phyloP scores from a whole-genome alignment of 2,329 filamentous ascomycete genomes.

The Emmonsiellopsis sp. region DNA sequence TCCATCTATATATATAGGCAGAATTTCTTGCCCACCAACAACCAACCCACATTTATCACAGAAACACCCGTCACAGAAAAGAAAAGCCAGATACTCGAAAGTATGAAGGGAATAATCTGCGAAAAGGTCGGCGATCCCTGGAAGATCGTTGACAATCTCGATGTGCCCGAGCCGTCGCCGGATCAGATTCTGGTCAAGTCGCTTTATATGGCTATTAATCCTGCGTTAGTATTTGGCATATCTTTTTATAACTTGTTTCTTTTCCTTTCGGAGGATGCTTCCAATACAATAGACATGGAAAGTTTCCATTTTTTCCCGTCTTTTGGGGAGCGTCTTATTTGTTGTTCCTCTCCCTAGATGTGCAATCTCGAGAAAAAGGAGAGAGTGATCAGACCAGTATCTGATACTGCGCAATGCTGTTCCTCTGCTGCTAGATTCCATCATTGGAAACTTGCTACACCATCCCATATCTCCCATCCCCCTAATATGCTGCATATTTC shows the following conservation, averaged over 20 bases:
- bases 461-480: no score
- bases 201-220: conserved; percentile 23
- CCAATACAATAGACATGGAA: neutral
- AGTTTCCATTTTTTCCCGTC: neutral
- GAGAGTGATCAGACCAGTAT: no score
- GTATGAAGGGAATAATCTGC: conserved; percentile 7
- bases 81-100: neutral
- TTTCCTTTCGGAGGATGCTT: neutral
- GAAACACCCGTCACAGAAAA: neutral
- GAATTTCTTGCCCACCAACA: no score
- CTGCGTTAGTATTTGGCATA: conserved; percentile 17
- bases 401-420: no score
- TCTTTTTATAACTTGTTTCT: neutral
- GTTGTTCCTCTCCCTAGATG: no score
- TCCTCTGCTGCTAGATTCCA: no score
- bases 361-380: no score
- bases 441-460: no score
- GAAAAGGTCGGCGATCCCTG: conserved; percentile 7
- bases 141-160: conserved; percentile 6
- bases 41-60: no score
- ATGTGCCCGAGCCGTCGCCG: conserved; percentile 6
- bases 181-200: conserved; percentile 25
- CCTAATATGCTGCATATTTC: no score
- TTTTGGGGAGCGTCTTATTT: conserved; percentile 1
- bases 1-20: no score